Base-by-base conservation (phyloP, 1,284 basidiomycete species). In the Cutaneotrichosporon arboriforme region DNA sequence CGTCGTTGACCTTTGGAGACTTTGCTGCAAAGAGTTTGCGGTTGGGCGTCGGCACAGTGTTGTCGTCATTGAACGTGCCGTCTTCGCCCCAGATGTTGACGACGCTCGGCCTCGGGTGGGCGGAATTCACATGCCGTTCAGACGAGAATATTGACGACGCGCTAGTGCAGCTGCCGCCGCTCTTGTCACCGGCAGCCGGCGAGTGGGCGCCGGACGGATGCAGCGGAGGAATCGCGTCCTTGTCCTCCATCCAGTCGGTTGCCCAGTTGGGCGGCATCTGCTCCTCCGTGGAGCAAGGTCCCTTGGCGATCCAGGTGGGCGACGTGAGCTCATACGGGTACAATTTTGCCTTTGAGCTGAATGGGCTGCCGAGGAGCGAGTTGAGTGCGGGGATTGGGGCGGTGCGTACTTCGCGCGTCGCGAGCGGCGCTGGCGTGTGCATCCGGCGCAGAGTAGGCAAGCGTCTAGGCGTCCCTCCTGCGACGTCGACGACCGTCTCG, bases 321-420 rank as follows among this genome's bases (percentile, higher is more conserved):
- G 47, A 49, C 10, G 22, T 17, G 10, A 49, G 39, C 14, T 42
- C 47, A 9, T 40, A 34, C 18, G 36, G 33, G 38, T 40, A 31
- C 10, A 20, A 36, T 4, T 48, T 13, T 12, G 52, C 57, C 40
- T 63, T 64, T 37, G 55, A 52, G 37, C 54, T 59, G 55, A 72
- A 72, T 12, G 70, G 70, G 42, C 66, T 67, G 17, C 69, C 69
- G 3, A 70, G 64, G 20, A 70, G 64, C 17, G 66, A 60, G n/a
- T 67, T 52, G 14, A 63, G 52, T 2, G 61, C 59, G 0, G 68
- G 68, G 18, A 69, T 57, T 17, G 69, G 65, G 2, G 64, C 67
- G 0, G 65, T 69, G n/a, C 62, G 57, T 33, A 60, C 35, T 43
- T 61, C 48, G 46, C 45, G 36, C 34, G 48, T 46, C 44, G 49